phyloP scores from a whole-genome alignment of 306 rosid species.

The Parietaria judaica region DNA sequence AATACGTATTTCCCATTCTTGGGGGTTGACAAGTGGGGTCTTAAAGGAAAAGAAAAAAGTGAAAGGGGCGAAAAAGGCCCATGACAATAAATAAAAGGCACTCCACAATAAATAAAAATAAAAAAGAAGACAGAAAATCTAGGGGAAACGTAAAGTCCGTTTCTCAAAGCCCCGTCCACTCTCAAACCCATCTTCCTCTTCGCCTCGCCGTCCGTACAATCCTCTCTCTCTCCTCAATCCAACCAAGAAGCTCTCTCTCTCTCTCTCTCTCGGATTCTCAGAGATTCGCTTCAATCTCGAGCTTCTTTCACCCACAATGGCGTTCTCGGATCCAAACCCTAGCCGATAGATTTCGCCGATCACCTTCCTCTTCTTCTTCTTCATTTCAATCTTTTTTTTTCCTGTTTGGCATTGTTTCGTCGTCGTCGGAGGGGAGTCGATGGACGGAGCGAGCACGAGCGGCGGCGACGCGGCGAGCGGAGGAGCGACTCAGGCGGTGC shows the following conservation, averaged over 20 bases:
- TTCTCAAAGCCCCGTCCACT: neutral
- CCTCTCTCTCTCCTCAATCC: neutral
- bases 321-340: conserved; percentile 4
- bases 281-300: conserved; percentile 20
- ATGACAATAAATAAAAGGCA: too few relatives aligned
- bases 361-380: neutral
- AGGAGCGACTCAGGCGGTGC: neutral
- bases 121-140: neutral
- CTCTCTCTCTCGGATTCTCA: neutral
- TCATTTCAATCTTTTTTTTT: neutral
- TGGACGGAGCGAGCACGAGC: conserved; percentile 30
- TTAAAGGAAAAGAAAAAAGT: too few relatives aligned
- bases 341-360: neutral
- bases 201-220: neutral
- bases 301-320: conserved; percentile 26
- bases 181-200: neutral
- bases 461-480: conserved; percentile 20
- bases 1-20: too few relatives aligned
- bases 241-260: neutral
- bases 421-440: conserved; percentile 1
- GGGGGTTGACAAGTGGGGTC: too few relatives aligned
- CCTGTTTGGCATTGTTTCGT: neutral
- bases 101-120: neutral
- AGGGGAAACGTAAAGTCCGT: neutral
- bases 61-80: too few relatives aligned